These are phyloP conservation scores for Pseudocercospora crystallina DNA, from an alignment of 2,329 filamentous ascomycete genomes.

Conservation along the genomic window DNA sequence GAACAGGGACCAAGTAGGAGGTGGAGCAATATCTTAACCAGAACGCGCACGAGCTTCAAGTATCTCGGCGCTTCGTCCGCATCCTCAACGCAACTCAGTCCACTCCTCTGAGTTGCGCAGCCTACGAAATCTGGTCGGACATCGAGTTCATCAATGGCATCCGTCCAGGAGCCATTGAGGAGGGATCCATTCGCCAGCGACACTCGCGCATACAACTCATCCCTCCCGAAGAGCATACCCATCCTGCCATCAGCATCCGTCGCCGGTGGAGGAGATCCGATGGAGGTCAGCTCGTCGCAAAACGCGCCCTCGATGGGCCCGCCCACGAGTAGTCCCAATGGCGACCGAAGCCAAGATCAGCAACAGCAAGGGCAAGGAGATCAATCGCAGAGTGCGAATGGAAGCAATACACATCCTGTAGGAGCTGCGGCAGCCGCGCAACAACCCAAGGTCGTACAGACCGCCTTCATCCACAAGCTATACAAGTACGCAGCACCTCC, in stretches of 20 bases:
- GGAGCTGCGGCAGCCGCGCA: slow-evolving; percentile 73
- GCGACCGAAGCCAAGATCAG: slow-evolving; percentile 25
- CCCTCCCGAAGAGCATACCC: slow-evolving; percentile 29
- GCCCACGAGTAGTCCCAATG: slow-evolving; percentile 31
- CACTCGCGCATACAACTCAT: slow-evolving; percentile 21
- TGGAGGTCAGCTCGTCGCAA: slow-evolving; percentile 32
- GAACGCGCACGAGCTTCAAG: too few species aligned
- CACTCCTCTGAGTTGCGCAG: too few species aligned
- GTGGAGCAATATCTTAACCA: too few species aligned
- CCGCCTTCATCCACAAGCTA: slow-evolving; percentile 97
- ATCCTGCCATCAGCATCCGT: slow-evolving; percentile 32
- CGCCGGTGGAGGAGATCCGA: slow-evolving; percentile 24
- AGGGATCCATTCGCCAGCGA: slow-evolving; percentile 34
- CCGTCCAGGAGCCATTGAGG: slow-evolving; percentile 42
- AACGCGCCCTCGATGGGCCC: slow-evolving; percentile 29
- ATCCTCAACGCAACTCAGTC: too few species aligned
- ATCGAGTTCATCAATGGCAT: slow-evolving; percentile 39
- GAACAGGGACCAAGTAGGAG: too few species aligned
- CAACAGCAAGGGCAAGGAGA: slow-evolving; percentile 23
- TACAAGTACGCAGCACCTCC: slow-evolving; percentile 73
- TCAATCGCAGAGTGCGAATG: slow-evolving; percentile 30
- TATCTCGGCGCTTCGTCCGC: too few species aligned
- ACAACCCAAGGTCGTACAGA: slow-evolving; percentile 96
- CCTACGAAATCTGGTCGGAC: too few species aligned
- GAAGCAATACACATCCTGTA: slow-evolving; percentile 47